Percentiles rank a stretch among this genome's conserved stretches.
Conservation (phyloP, 257 asterid species). For the Nicotiana undulata region DNA sequence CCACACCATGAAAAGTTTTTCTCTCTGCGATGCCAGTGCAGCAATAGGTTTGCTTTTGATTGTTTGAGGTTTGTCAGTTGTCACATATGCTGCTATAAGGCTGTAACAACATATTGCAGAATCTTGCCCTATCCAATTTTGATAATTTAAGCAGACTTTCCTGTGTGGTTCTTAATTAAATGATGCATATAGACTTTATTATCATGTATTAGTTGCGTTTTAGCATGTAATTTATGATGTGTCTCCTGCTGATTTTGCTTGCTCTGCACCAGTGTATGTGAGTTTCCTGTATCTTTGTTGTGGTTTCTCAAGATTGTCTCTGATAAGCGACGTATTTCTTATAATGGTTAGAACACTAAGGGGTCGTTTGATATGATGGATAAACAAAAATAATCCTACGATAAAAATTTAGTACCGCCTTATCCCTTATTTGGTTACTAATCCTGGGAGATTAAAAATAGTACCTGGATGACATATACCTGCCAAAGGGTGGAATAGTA, state of each 20-base stretch:
- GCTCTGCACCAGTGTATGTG: background rate
- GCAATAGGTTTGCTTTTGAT: background rate
- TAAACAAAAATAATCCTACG: no score
- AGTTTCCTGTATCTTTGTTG: background rate
- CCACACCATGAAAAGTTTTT: slow-evolving; percentile 10
- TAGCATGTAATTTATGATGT: background rate
- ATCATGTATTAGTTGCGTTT: background rate
- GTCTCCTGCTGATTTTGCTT: background rate
- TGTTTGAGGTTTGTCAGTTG: background rate
- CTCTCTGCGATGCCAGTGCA: background rate
- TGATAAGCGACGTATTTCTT: background rate
- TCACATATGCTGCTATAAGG: background rate
- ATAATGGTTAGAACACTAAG: background rate
- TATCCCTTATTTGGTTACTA: no score
- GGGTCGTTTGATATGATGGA: no score
- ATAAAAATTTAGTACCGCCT: no score
- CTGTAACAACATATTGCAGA: background rate
- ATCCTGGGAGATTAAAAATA: no score
- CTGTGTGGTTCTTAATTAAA: background rate
- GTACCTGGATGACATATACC: no score
- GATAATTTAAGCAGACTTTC: background rate
- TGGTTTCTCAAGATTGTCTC: background rate
- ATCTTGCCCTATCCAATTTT: background rate
- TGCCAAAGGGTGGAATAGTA: no score
- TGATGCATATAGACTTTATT: background rate